Evolutionary conservation across 2,329 filamentous ascomycete species (phyloP).

Genomic region (Fusarium vanettenii): DNA sequence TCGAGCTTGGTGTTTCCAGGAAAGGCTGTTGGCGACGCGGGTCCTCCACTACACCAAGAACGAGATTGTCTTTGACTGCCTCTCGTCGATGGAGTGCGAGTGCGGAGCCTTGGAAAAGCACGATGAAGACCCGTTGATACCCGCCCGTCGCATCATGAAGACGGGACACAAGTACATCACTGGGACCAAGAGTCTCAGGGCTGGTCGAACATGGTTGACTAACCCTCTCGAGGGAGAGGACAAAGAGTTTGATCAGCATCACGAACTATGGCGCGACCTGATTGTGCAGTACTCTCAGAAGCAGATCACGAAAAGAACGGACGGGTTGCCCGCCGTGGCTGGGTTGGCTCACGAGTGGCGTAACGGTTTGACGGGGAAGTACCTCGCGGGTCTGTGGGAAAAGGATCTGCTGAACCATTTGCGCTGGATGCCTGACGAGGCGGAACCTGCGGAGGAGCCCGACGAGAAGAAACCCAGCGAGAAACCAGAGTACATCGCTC

Average conservation of each 20-base stretch:
- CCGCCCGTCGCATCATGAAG: constrained; percentile 36
- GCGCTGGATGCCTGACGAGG: constrained; percentile 34
- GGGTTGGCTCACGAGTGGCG: constrained; percentile 38
- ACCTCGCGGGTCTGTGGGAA: constrained; percentile 43
- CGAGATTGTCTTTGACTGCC: constrained; percentile 43
- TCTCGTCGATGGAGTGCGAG: constrained; percentile 39
- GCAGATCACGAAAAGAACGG: constrained; percentile 32
- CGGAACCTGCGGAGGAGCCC: constrained; percentile 4
- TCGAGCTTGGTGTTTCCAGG: constrained; percentile 47
- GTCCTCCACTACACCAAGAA: constrained; percentile 45
- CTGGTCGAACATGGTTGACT: background rate
- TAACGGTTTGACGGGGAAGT: constrained; percentile 24
- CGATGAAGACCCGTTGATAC: constrained; percentile 24
- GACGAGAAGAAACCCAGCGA: constrained; percentile 12
- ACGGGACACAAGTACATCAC: constrained; percentile 33
- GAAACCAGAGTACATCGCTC: constrained; percentile 20
- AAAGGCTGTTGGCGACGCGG: constrained; percentile 42
- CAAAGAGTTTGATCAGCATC: constrained; percentile 19
- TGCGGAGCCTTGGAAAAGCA: constrained; percentile 35
- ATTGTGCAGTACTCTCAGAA: constrained; percentile 39
- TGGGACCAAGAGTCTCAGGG: constrained; percentile 7
- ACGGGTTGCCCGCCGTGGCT: constrained; percentile 40
- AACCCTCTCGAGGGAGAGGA: background rate
- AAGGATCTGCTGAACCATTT: constrained; percentile 29
- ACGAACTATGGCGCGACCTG: constrained; percentile 40